Conservation (phyloP, 306 rosid species). For the Adenanthera pavonina region DNA sequence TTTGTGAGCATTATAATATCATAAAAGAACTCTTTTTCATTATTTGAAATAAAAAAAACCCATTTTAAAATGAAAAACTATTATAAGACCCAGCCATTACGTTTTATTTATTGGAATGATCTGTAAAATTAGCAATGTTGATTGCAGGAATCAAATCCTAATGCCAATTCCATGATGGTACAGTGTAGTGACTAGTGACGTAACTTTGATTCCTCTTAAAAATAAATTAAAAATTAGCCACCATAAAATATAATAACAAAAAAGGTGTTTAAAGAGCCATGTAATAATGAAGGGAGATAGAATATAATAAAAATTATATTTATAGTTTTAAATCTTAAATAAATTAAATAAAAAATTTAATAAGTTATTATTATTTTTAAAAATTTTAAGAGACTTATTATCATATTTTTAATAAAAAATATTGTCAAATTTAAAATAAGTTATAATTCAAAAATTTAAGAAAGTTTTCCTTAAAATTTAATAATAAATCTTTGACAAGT, state of each 20-base stretch:
- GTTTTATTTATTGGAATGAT: not conserved
- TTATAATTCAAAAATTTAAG: not conserved
- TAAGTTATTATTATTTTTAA: not conserved
- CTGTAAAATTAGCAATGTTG: not conserved
- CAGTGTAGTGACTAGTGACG: not conserved
- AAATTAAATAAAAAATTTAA: not conserved
- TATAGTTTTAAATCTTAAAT: not conserved
- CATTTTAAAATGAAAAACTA: not conserved
- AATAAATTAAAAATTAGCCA: not conserved
- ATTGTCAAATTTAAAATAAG: not conserved
- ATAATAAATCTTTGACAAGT: not conserved
- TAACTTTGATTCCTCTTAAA: conserved; percentile 5
- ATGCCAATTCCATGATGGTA: conserved; percentile 17
- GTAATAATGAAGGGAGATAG: not conserved
- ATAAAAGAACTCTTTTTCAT: not conserved
- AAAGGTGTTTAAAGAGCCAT: not conserved
- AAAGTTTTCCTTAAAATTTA: not conserved
- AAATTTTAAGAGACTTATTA: not conserved
- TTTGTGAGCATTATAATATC: not conserved
- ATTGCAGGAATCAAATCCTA: conserved; percentile 26
- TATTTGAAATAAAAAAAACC: not conserved
- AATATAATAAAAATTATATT: not conserved
- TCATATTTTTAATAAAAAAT: not conserved
- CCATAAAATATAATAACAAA: not conserved
- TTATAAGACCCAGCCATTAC: not conserved